Evolutionary conservation across 2,329 filamentous ascomycete species (phyloP).

Genomic region (Colletotrichum karsti): DNA sequence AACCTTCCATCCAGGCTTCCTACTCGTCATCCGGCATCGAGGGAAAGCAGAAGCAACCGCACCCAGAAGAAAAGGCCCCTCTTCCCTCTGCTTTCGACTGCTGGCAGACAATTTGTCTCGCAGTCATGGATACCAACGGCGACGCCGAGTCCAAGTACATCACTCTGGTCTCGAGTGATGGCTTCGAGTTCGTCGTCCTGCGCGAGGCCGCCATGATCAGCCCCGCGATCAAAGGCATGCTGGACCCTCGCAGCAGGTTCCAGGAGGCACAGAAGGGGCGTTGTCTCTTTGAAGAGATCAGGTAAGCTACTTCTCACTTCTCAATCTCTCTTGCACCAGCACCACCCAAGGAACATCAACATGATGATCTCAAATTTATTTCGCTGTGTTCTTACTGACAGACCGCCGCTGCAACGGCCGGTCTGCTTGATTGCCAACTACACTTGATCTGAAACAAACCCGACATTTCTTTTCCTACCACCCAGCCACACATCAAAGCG

Average conservation of each 20-base stretch:
- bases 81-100: neutral
- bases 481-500: slow-evolving; percentile 3
- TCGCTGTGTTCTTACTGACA: slow-evolving; percentile 57
- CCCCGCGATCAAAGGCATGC: slow-evolving; percentile 77
- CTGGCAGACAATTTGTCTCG: neutral
- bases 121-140: slow-evolving; percentile 14
- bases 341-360: slow-evolving; percentile 30
- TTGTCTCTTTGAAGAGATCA: slow-evolving; percentile 77
- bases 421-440: slow-evolving; percentile 63
- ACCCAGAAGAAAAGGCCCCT: neutral
- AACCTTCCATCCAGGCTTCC: neutral
- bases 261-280: slow-evolving; percentile 70
- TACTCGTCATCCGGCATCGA: neutral
- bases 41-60: neutral
- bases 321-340: neutral
- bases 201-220: slow-evolving; percentile 76
- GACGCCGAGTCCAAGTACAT: slow-evolving; percentile 69
- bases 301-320: slow-evolving; percentile 56
- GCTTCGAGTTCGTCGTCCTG: slow-evolving; percentile 79
- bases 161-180: slow-evolving; percentile 79
- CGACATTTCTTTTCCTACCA: slow-evolving; percentile 28
- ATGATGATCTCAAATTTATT: slow-evolving; percentile 34
- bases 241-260: slow-evolving; percentile 76
- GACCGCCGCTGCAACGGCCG: slow-evolving; percentile 47
- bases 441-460: slow-evolving; percentile 69